These are phyloP conservation scores for Phlegmacium glaucopus DNA, from an alignment of 768 basidiomycete genomes.

Conservation along the genomic window DNA sequence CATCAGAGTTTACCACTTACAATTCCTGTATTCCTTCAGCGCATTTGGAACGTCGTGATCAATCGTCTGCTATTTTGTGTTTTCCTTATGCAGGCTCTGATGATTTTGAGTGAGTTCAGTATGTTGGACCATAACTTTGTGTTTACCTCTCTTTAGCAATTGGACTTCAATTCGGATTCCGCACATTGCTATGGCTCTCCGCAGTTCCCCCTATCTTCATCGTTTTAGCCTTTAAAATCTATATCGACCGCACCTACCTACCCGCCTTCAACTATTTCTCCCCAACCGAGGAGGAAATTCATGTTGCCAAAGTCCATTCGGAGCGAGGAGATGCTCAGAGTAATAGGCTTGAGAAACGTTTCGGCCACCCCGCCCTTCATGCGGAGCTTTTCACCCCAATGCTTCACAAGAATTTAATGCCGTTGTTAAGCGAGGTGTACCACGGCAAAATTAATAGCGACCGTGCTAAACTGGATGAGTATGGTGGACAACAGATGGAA, in stretches of 20 bases:
- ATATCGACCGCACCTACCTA: conserved; percentile 67
- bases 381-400: conserved; percentile 85
- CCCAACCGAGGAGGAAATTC: conserved; percentile 79
- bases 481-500: conserved; percentile 74
- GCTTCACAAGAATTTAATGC: conserved; percentile 85
- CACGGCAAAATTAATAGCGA: conserved; percentile 64
- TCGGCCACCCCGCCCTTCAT: conserved; percentile 92
- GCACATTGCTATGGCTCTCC: conserved; percentile 74
- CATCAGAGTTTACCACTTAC: neutral
- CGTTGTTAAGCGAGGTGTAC: conserved; percentile 71
- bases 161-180: conserved; percentile 75
- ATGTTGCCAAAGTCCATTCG: conserved; percentile 71
- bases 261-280: conserved; percentile 75
- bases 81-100: conserved; percentile 83
- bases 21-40: conserved; percentile 38
- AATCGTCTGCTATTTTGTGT: conserved; percentile 82
- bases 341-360: conserved; percentile 82
- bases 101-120: conserved; percentile 73
- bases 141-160: conserved; percentile 51
- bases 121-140: neutral
- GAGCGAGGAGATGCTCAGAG: conserved; percentile 69
- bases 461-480: conserved; percentile 68
- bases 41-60: conserved; percentile 90
- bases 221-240: conserved; percentile 79
- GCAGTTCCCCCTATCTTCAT: conserved; percentile 86